Conservation (phyloP, 768 basidiomycete genomes). For the Mrakia gelida region DNA sequence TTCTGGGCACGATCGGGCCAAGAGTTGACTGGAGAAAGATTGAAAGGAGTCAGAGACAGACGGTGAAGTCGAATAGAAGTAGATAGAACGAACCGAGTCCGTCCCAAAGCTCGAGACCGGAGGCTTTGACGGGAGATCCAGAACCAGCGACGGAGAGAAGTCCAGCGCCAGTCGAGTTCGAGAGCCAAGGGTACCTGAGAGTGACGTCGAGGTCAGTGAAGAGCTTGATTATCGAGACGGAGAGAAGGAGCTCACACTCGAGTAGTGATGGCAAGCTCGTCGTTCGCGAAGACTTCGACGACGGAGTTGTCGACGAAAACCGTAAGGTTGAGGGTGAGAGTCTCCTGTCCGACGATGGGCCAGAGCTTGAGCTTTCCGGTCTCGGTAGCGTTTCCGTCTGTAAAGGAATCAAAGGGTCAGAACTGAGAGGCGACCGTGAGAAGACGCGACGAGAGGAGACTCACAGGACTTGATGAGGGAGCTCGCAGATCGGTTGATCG, state of each 20-base stretch:
- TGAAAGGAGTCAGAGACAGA: no score
- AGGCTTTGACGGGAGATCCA: slow-evolving; percentile 21
- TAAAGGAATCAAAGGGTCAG: background rate
- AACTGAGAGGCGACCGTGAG: background rate
- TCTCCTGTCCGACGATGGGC: slow-evolving; percentile 22
- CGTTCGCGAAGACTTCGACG: slow-evolving; percentile 37
- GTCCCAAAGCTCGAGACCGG: slow-evolving; percentile 36
- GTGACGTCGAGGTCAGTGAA: background rate
- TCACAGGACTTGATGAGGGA: slow-evolving; percentile 35
- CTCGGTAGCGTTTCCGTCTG: slow-evolving; percentile 34
- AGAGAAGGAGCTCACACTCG: slow-evolving; percentile 21
- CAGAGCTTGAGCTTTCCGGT: slow-evolving; percentile 35
- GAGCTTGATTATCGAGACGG: background rate
- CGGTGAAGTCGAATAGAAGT: background rate
- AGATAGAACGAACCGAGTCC: slow-evolving; percentile 20
- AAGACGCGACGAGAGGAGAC: background rate
- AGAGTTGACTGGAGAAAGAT: slow-evolving; percentile 30
- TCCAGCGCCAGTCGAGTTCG: slow-evolving; percentile 35
- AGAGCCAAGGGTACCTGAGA: slow-evolving; percentile 35
- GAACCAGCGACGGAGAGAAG: slow-evolving; percentile 25
- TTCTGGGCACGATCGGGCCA: slow-evolving; percentile 34
- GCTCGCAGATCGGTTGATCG: slow-evolving; percentile 25
- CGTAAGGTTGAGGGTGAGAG: slow-evolving; percentile 33
- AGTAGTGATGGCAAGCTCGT: slow-evolving; percentile 35
- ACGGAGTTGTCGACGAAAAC: slow-evolving; percentile 38